phyloP scores from a whole-genome alignment of 2,329 filamentous ascomycete species.

The Aphanoascus verrucosus region DNA sequence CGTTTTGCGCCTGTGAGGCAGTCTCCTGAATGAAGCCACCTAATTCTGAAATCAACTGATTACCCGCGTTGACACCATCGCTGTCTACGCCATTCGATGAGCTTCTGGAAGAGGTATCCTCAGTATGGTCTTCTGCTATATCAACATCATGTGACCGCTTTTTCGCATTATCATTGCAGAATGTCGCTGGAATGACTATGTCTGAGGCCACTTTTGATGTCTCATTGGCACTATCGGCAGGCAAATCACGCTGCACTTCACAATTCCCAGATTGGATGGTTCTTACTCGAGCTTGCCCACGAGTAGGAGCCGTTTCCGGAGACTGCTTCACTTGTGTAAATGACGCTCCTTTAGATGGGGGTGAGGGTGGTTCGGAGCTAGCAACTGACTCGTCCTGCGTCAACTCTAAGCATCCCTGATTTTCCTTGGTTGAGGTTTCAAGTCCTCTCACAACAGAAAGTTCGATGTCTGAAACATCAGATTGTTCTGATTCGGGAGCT shows the following conservation, averaged over 20 bases:
- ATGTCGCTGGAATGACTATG: conserved; percentile 14
- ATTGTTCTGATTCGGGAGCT: background rate
- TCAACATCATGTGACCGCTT: background rate
- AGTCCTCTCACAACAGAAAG: conserved; percentile 7
- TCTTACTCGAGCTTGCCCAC: background rate
- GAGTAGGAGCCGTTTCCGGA: background rate
- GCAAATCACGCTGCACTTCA: background rate
- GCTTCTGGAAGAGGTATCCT: background rate
- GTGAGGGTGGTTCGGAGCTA: conserved; percentile 7
- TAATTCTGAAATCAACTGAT: conserved; percentile 12
- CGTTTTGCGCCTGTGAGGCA: background rate
- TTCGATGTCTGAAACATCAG: conserved; percentile 10
- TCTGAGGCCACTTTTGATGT: conserved; percentile 6
- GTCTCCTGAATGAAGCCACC: background rate
- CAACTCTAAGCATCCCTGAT: background rate
- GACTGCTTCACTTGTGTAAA: conserved; percentile 14
- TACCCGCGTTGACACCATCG: conserved; percentile 1
- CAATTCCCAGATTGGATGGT: background rate
- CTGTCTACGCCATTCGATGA: background rate
- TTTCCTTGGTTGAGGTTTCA: conserved; percentile 12
- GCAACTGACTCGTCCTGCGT: background rate
- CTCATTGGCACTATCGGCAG: background rate
- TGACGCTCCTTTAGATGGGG: conserved; percentile 3
- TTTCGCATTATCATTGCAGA: background rate
- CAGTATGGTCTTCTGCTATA: background rate